Conservation (phyloP, 345 rosid genomes). For the Sisymbrium altissimum region DNA sequence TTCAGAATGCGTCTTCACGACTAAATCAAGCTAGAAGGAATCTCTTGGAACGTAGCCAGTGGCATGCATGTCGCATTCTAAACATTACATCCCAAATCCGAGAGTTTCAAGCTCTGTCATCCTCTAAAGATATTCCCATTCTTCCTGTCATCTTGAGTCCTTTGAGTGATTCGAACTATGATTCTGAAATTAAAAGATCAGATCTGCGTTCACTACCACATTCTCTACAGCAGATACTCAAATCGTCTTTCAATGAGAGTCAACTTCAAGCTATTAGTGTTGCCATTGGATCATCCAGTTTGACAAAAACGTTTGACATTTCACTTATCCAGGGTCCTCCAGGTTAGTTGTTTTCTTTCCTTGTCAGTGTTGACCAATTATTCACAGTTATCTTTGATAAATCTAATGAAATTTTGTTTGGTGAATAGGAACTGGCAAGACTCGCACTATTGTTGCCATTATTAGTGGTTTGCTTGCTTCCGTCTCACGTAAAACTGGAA, state of each 20-base stretch:
- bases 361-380: not conserved
- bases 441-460: constrained; percentile 90
- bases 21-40: constrained; percentile 87
- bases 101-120: constrained; percentile 91
- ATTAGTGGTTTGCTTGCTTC: constrained; percentile 85
- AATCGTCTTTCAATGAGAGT: constrained; percentile 79
- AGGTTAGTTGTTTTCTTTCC: constrained; percentile 44
- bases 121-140: constrained; percentile 64
- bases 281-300: constrained; percentile 50
- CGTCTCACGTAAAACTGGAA: constrained; percentile 33
- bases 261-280: constrained; percentile 79
- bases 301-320: constrained; percentile 56
- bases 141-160: constrained; percentile 77
- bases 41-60: constrained; percentile 92
- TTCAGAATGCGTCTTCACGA: constrained; percentile 70
- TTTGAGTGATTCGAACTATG: constrained; percentile 34
- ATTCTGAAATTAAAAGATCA: constrained; percentile 38
- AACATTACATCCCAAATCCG: constrained; percentile 89
- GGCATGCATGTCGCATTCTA: constrained; percentile 90
- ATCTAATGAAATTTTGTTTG: not conserved
- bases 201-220: constrained; percentile 54
- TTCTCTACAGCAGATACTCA: constrained; percentile 59
- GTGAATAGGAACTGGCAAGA: constrained; percentile 87
- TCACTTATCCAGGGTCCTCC: constrained; percentile 99
- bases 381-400: not conserved